Evolutionary conservation across 148 eudicot genomes (phyloP).

Genomic region (Camellia granthamiana): DNA sequence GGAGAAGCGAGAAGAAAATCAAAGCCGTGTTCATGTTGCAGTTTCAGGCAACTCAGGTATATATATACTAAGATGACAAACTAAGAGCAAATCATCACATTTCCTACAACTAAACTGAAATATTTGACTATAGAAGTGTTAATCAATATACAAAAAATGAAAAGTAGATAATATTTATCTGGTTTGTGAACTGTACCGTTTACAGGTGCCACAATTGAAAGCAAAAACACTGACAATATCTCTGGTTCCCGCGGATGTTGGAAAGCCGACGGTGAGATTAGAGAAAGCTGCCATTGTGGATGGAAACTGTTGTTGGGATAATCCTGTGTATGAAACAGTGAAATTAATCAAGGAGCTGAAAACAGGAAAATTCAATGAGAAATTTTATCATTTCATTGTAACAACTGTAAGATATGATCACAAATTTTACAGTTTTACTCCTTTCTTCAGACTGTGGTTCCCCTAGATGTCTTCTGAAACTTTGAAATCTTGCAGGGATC

Average conservation of each 20-base stretch:
- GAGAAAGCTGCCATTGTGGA: constrained; percentile 65
- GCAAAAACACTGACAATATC: constrained; percentile 64
- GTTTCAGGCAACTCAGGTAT: constrained; percentile 91
- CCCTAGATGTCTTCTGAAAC: neutral
- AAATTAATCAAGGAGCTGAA: constrained; percentile 67
- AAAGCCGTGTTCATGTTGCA: constrained; percentile 80
- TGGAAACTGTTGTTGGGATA: constrained; percentile 85
- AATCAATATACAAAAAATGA: neutral
- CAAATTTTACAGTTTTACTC: neutral
- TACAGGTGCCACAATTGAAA: constrained; percentile 68
- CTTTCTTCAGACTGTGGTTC: neutral
- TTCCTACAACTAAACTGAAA: neutral
- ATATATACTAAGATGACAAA: neutral
- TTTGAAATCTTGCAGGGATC: constrained; percentile 60
- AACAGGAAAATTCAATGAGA: constrained; percentile 67
- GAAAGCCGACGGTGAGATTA: constrained; percentile 80
- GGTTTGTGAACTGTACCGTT: constrained; percentile 12
- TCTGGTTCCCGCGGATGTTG: constrained; percentile 78
- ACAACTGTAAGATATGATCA: constrained; percentile 55
- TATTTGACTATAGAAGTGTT: neutral
- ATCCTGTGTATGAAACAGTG: constrained; percentile 80
- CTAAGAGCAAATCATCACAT: too few relatives aligned
- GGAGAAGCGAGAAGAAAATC: constrained; percentile 69
- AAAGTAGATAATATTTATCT: constrained; percentile 9
- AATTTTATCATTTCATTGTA: constrained; percentile 64